phyloP scores from a whole-genome alignment of 768 basidiomycete species.

The Serendipita vermifera region DNA sequence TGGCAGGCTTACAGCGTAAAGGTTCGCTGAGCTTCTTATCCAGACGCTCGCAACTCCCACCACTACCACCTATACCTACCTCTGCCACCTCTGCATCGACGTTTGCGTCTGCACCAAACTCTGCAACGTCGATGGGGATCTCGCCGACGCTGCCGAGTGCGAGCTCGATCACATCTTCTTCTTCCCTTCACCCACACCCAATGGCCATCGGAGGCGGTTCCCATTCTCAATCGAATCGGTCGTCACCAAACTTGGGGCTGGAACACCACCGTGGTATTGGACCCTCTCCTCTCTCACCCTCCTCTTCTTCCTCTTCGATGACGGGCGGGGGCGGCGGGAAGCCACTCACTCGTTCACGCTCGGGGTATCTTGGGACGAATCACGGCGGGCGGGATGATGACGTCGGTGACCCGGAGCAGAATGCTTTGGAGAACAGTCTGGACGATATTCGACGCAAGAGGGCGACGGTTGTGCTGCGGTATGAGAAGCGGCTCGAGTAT shows the following conservation, averaged over 20 bases:
- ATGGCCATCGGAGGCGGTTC: too few species aligned
- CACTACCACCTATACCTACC: neutral
- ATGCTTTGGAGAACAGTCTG: conserved; percentile 7
- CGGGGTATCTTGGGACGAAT: conserved; percentile 1
- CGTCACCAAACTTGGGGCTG: neutral
- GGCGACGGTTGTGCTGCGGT: conserved; percentile 57
- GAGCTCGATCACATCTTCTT: too few species aligned
- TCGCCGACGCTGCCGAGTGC: neutral
- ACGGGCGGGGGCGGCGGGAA: neutral
- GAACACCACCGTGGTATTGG: too few species aligned
- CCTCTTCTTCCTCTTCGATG: neutral
- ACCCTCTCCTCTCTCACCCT: too few species aligned
- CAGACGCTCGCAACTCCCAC: neutral
- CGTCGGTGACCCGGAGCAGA: neutral
- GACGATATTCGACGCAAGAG: conserved; percentile 53
- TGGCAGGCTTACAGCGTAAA: neutral
- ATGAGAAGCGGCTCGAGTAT: conserved; percentile 66
- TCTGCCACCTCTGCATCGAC: neutral
- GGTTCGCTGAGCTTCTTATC: neutral
- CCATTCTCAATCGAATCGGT: conserved; percentile 1
- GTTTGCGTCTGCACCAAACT: neutral
- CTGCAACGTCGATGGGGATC: too few species aligned
- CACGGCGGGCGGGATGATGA: neutral
- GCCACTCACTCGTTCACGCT: neutral
- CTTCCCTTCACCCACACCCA: conserved; percentile 4